These are phyloP conservation scores for Phytophthora constricta DNA, from an alignment of 352 stramenopile genomes.

Conservation along the genomic window DNA sequence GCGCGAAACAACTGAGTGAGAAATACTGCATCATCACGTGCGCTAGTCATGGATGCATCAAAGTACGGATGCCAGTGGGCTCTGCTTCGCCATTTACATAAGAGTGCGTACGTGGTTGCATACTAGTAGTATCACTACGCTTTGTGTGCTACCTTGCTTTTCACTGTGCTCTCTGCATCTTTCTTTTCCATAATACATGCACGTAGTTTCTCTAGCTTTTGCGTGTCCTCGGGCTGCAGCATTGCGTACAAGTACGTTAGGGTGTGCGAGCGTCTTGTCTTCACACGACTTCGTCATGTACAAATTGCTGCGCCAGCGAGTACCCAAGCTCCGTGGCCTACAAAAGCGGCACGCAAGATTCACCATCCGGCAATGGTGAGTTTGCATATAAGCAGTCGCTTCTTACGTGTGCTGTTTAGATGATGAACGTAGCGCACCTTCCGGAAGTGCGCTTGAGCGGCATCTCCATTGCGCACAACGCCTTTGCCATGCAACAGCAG, in stretches of 20 bases:
- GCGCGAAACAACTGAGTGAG: slow-evolving; percentile 18
- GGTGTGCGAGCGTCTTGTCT: neutral
- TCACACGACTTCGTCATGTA: slow-evolving; percentile 29
- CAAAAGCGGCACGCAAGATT: slow-evolving; percentile 7
- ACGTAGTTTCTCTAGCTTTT: slow-evolving; percentile 33
- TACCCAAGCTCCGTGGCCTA: slow-evolving; percentile 68
- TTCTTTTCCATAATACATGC: slow-evolving; percentile 49
- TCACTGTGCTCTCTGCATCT: slow-evolving; percentile 30
- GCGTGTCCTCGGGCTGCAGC: slow-evolving; percentile 21
- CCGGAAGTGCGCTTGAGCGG: slow-evolving; percentile 69
- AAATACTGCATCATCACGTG: neutral
- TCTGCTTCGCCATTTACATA: slow-evolving; percentile 13
- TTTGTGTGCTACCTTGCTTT: slow-evolving; percentile 20
- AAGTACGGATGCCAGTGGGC: too few relatives aligned
- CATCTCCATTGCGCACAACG: slow-evolving; percentile 57
- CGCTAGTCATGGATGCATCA: neutral
- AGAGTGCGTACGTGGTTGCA: slow-evolving; percentile 35
- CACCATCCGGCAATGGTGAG: slow-evolving; percentile 2
- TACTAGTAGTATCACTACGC: slow-evolving; percentile 17
- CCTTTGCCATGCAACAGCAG: slow-evolving; percentile 70
- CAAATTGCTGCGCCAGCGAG: slow-evolving; percentile 59
- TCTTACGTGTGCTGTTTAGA: neutral
- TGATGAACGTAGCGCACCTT: slow-evolving; percentile 39
- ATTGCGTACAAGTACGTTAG: slow-evolving; percentile 8
- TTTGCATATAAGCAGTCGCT: neutral